Evolutionary conservation across 225 moss, liverwort and hornwort species (phyloP), one percentile per base, ranked within the genome.

Genomic region (Climacium dendroides): DNA sequence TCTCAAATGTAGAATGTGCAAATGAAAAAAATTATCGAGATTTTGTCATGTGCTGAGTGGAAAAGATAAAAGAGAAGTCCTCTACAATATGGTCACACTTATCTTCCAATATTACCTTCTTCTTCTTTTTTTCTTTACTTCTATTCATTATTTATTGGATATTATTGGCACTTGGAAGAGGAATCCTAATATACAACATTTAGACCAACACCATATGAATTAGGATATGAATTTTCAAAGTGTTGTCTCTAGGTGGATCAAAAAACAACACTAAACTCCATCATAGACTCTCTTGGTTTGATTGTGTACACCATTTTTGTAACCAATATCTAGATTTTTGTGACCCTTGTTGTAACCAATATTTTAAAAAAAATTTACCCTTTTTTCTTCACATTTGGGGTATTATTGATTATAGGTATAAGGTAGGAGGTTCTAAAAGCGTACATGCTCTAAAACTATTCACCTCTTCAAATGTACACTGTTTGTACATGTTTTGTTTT

Each of bases 201-300:
- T 58, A 8, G 11, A 55, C 8, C 1, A 3, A 71, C 18, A 39
- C 10, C 28, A 13, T 58, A 39, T 28, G 12, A 58, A 54, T 4
- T 8, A 77, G 3, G n/a, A 15, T 54, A 54, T 11, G 39, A 39
- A 37, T 57, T 26, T 39, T 78, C 7, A 11, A 57, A 37, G 57
- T 25, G 2, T 35, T 24, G 23, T 53, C 9, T n/a, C 15, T 4
- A 54, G 1, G 2, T 54, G 54, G n/a, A 24, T 53, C 0, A 1
- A n/a, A 20, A 16, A 15, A 9, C 16, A 55, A 24, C 0, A 24
- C 0, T n/a, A 15, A 10, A 1, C 6, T 54, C 4, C 0, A 0
- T 77, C 6, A 13, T 22, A 50, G 3, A 53, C 3, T 22, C 34
- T 52, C 7, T 1, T n/a, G 1, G 9, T n/a, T 54, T 24, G 25